These are phyloP conservation scores for Penicilliopsis zonata DNA, from an alignment of 495 filamentous ascomycete genomes.

Conservation along the genomic window DNA sequence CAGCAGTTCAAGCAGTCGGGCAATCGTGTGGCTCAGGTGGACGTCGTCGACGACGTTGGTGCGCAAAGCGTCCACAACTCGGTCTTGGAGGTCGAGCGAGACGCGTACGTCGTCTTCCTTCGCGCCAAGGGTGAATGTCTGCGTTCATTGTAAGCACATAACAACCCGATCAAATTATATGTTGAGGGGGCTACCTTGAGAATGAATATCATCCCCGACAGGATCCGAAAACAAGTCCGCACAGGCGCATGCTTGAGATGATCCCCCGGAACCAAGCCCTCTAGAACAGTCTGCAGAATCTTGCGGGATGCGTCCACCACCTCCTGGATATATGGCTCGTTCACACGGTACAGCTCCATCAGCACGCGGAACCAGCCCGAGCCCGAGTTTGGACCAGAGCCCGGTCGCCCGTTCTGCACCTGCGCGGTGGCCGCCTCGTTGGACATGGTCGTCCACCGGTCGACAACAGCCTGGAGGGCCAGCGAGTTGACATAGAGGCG, in stretches of 20 bases:
- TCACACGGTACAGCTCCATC: conserved; percentile 41
- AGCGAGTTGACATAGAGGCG: conserved; percentile 86
- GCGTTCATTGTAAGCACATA: too few species aligned
- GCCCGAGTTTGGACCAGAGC: conserved; percentile 20
- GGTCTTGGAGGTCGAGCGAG: conserved; percentile 70
- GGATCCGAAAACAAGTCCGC: conserved; percentile 86
- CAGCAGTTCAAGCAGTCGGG: conserved; percentile 77
- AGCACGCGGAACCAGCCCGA: conserved; percentile 38
- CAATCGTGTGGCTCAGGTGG: conserved; percentile 86
- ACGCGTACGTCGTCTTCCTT: conserved; percentile 77
- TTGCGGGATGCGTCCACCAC: conserved; percentile 80
- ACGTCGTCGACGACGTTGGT: conserved; percentile 90
- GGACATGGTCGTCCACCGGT: conserved; percentile 69
- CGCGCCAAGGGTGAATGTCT: conserved; percentile 88
- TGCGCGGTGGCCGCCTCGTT: conserved; percentile 42
- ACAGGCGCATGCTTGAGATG: conserved; percentile 89
- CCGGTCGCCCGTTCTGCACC: conserved; percentile 25
- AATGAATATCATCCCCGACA: conserved; percentile 90
- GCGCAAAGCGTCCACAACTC: conserved; percentile 65
- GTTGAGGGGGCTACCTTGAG: conserved; percentile 45
- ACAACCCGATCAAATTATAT: too few species aligned
- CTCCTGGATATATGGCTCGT: conserved; percentile 71
- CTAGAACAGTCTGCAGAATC: conserved; percentile 69
- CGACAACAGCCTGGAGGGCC: conserved; percentile 86
- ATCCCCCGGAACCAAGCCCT: conserved; percentile 68